Conservation (phyloP, 768 basidiomycete species). For the Cyathus striatus region DNA sequence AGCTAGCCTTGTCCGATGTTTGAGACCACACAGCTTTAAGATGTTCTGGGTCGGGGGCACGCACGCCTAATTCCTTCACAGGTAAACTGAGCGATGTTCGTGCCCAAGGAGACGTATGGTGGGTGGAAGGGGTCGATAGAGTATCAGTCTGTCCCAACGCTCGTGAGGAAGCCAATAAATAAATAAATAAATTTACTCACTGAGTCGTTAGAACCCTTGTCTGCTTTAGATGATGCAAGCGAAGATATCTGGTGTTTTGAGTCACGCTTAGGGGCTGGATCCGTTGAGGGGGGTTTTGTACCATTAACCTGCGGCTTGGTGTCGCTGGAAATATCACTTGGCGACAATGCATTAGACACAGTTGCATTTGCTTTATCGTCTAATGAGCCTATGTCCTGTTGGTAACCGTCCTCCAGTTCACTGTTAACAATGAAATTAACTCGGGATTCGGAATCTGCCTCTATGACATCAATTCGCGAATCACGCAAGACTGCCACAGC, state of each 20-base stretch:
- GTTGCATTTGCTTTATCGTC: too few species aligned
- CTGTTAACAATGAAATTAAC: slow-evolving; percentile 79
- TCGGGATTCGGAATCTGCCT: slow-evolving; percentile 37
- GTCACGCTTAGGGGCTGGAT: slow-evolving; percentile 3
- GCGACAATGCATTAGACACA: slow-evolving; percentile 3
- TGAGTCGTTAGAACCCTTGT: slow-evolving; percentile 51
- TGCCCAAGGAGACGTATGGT: slow-evolving; percentile 46
- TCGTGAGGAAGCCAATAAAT: slow-evolving; percentile 7
- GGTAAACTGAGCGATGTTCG: slow-evolving; percentile 50
- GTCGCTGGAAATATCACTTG: slow-evolving; percentile 1
- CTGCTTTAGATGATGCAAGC: slow-evolving; percentile 31
- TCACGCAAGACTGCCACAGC: slow-evolving; percentile 72
- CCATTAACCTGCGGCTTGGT: slow-evolving; percentile 1
- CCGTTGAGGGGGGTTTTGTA: slow-evolving; percentile 4
- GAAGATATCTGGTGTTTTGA: too few species aligned
- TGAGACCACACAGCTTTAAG: slow-evolving; percentile 84
- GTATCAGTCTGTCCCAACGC: slow-evolving; percentile 33
- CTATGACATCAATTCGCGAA: slow-evolving; percentile 46
- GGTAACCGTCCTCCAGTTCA: slow-evolving; percentile 69
- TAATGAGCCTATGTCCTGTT: too few species aligned
- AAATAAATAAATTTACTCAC: slow-evolving; percentile 28
- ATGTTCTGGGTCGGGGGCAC: slow-evolving; percentile 77
- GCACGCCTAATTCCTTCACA: slow-evolving; percentile 63
- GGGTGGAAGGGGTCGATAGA: slow-evolving; percentile 42
- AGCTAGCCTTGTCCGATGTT: slow-evolving; percentile 62